A percentile compares a stretch with the other conserved stretches of the same genome.
phyloP scores from a whole-genome alignment of 768 basidiomycete species.

The Chalciporus sphaerocephalus region DNA sequence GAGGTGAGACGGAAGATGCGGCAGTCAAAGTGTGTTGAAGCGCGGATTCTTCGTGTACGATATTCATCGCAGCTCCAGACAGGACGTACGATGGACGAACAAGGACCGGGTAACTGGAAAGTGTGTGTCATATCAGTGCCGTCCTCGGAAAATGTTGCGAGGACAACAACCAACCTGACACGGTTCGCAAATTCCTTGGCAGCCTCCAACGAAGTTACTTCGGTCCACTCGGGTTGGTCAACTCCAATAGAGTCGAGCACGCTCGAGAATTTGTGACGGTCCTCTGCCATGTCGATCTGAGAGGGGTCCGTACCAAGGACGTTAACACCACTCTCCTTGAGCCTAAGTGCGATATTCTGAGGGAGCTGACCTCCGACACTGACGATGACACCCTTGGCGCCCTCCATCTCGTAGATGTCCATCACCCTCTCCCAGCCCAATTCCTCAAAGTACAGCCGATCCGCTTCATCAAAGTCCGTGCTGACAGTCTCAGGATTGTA shows the following conservation, averaged over 20 bases:
- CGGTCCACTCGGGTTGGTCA: conserved; percentile 95
- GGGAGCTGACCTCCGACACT: conserved; percentile 99
- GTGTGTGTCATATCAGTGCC: conserved; percentile 1
- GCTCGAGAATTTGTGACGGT: conserved; percentile 98
- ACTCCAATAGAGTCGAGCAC: conserved; percentile 92
- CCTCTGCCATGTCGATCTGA: conserved; percentile 95
- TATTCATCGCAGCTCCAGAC: conserved; percentile 99
- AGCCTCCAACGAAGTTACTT: conserved; percentile 81
- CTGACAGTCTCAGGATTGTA: conserved; percentile 99
- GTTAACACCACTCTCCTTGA: conserved; percentile 86
- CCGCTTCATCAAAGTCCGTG: conserved; percentile 99
- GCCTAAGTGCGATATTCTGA: conserved; percentile 95
- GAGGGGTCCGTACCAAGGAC: conserved; percentile 95
- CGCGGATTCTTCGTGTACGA: conserved; percentile 86
- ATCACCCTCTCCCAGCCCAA: conserved; percentile 97
- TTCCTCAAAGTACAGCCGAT: conserved; percentile 97
- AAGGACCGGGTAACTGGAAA: conserved; percentile 83
- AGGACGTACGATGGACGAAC: conserved; percentile 98
- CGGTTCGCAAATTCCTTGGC: conserved; percentile 88
- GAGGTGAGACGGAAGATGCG: conserved; percentile 91
- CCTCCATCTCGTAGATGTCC: conserved; percentile 98
- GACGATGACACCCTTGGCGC: conserved; percentile 89
- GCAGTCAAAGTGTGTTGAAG: conserved; percentile 95
- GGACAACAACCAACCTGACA: conserved; percentile 48
- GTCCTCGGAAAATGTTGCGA: neutral